Base-by-base conservation (phyloP, 2,329 filamentous ascomycete genomes). In the Colletotrichum higginsianum region DNA sequence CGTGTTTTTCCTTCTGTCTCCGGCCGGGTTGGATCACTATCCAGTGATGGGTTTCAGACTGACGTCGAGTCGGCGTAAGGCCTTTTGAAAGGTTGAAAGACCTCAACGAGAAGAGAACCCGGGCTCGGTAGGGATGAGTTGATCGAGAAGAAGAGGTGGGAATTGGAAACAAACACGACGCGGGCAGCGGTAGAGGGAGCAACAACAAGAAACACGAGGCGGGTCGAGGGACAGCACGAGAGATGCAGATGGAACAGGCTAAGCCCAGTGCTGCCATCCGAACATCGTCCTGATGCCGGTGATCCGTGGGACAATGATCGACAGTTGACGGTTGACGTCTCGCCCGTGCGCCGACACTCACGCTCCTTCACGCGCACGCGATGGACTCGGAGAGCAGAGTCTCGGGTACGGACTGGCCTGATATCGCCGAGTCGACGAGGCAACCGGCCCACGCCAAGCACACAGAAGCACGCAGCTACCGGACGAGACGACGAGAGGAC, bases 341-440 rank as follows among this genome's bases (percentile, higher is more conserved):
- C 26, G 47, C n/a, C 65, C 65, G 69, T 72, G 69, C 69, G 69
- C 55, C 42, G 35, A 47, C 46, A 13, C 47, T 21, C 46, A 53
- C 67, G 66, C 23, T 52, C 38, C 12, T 57, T 53, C 58, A 53
- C 35, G 18, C 65, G 44, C 5, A 56, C n/a, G 60, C 49, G 26
- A 62, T 52, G 1, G 49, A 18, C 5, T 52, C 18, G 35, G 57
- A 12, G 26, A 15, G 26, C 46, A 52, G 23, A 46, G 38, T 30
- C 55, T 72, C 69, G 69, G 69, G 66, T 72, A 63, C 65, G 69
- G 69, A 72, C 69, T 72, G 40, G 30, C 49, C 40, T 47, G 49
- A 23, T 55, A 72, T 72, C 26, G 35, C 69, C 69, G 69, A 72
- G 68, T 53, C 56, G 44, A 66, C 67, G 30, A 26, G 50, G 47